A percentile compares a stretch with the other conserved stretches of the same genome.
phyloP scores from a whole-genome alignment of 306 rosid genomes.

The Mimosa bimucronata region DNA sequence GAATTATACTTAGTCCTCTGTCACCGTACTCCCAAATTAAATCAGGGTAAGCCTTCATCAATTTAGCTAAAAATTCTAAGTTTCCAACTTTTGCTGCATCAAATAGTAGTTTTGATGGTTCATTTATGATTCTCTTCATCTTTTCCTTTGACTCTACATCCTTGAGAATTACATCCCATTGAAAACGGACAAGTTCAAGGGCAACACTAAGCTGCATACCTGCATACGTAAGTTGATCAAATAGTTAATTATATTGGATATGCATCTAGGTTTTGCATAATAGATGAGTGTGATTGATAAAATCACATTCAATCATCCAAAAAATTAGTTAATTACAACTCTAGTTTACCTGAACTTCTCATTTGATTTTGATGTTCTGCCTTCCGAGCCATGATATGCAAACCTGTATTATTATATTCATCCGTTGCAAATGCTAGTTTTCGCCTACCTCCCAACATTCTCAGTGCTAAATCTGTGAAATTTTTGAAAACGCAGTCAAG shows the following conservation, averaged over 20 bases:
- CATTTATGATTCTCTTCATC: background rate
- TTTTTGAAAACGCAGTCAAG: no score
- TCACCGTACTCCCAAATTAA: constrained; percentile 26
- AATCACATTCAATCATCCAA: no score
- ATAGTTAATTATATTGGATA: no score
- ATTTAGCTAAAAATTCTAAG: constrained; percentile 42
- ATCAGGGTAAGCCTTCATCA: constrained; percentile 28
- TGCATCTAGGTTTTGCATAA: no score
- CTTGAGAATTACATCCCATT: constrained; percentile 16
- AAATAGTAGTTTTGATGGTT: constrained; percentile 28
- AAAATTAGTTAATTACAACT: no score
- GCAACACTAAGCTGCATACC: constrained; percentile 21
- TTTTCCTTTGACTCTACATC: background rate
- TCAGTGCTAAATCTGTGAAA: no score
- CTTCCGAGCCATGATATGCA: constrained; percentile 39
- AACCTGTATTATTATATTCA: background rate
- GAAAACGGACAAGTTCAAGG: constrained; percentile 30
- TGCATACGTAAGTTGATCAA: constrained; percentile 6
- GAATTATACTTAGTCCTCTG: background rate
- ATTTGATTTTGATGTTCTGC: background rate
- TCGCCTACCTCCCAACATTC: no score
- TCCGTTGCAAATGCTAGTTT: no score
- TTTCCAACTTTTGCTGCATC: constrained; percentile 45
- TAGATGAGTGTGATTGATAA: no score
- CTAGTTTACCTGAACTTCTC: constrained; percentile 19